A percentile compares a stretch with the other conserved stretches of the same genome.
Evolutionary conservation across 805 yeast species (phyloP).

Genomic region (Blastobotrys muscicola): DNA sequence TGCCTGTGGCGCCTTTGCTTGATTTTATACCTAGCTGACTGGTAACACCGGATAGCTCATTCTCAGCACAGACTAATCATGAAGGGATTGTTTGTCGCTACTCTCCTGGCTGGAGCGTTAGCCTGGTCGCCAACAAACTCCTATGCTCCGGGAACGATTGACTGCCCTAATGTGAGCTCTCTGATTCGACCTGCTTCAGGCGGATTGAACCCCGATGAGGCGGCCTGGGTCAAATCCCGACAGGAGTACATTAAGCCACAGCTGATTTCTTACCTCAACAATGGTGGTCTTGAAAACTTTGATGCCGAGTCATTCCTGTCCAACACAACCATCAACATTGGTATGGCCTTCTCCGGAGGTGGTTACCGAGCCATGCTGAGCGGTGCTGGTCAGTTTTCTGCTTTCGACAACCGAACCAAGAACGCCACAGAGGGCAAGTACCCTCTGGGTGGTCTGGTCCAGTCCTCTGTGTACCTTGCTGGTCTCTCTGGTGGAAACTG

Average conservation of each 20-base stretch:
- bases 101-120: neutral
- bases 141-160: slow-evolving; percentile 38
- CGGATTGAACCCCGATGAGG: slow-evolving; percentile 22
- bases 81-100: neutral
- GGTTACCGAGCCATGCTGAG: slow-evolving; percentile 82
- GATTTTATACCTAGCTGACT: too few relatives aligned
- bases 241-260: slow-evolving; percentile 30
- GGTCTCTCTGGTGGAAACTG: slow-evolving; percentile 84
- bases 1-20: too few relatives aligned
- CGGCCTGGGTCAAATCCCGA: slow-evolving; percentile 24
- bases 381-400: slow-evolving; percentile 79
- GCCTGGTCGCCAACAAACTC: slow-evolving; percentile 30
- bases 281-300: slow-evolving; percentile 39
- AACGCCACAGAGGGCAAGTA: slow-evolving; percentile 40
- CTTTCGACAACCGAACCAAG: slow-evolving; percentile 62
- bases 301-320: slow-evolving; percentile 30
- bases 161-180: slow-evolving; percentile 32
- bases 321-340: slow-evolving; percentile 26
- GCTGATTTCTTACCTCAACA: slow-evolving; percentile 35
- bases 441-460: slow-evolving; percentile 59
- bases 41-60: too few relatives aligned
- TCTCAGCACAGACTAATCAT: too few relatives aligned
- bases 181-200: slow-evolving; percentile 26
- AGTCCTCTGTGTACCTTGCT: slow-evolving; percentile 57
- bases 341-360: slow-evolving; percentile 68